phyloP scores from a whole-genome alignment of 306 rosid genomes.

The Acmispon strigosus region DNA sequence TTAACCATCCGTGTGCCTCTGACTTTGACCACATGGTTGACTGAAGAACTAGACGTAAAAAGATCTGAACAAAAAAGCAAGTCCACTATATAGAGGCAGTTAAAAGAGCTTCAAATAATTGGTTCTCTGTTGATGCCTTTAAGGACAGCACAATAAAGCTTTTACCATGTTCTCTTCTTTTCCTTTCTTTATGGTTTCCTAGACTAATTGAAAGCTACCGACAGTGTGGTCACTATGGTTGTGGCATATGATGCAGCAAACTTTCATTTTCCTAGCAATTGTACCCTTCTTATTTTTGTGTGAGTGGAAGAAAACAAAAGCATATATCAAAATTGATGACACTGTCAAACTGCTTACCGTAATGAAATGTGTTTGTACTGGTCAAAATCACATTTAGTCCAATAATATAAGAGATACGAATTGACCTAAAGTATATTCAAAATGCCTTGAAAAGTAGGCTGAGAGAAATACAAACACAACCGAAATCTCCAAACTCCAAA shows the following conservation, averaged over 20 bases:
- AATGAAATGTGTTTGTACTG: no score
- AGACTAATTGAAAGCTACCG: constrained; percentile 20
- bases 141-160: not conserved
- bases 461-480: no score
- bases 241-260: not conserved
- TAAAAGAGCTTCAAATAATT: constrained; percentile 11
- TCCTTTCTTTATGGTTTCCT: constrained; percentile 10
- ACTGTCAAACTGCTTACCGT: no score
- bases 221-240: constrained; percentile 14
- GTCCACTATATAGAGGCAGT: not conserved
- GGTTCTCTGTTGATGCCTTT: constrained; percentile 21
- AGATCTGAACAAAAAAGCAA: not conserved
- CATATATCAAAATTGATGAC: no score
- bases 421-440: no score
- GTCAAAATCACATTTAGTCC: no score
- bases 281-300: not conserved
- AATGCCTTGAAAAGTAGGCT: no score
- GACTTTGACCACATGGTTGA: constrained; percentile 36
- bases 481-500: no score
- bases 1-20: not conserved
- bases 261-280: constrained; percentile 3
- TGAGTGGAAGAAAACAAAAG: not conserved
- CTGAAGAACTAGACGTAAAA: constrained; percentile 7
- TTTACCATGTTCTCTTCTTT: constrained; percentile 13
- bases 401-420: no score